Evolutionary conservation across 1,139 yeast species (phyloP).

Genomic region (Geotrichum australiense): DNA sequence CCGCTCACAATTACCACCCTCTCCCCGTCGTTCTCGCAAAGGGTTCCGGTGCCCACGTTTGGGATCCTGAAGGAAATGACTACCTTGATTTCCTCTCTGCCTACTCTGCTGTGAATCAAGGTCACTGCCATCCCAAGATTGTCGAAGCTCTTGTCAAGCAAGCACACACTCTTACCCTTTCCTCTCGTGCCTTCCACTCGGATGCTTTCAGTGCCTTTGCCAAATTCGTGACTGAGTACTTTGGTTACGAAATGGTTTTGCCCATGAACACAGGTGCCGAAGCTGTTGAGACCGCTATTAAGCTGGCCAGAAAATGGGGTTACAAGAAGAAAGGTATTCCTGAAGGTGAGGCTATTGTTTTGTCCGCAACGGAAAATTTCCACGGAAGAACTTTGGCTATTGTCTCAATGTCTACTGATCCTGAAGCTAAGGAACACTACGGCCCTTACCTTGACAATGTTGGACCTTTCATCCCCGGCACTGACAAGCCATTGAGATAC

Average conservation of each 20-base stretch:
- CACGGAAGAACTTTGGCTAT: conserved; percentile 96
- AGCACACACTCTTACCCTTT: conserved; percentile 74
- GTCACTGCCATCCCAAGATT: conserved; percentile 95
- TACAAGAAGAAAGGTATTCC: conserved; percentile 82
- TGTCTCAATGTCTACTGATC: conserved; percentile 93
- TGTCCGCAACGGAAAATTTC: conserved; percentile 84
- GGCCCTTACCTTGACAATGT: conserved; percentile 87
- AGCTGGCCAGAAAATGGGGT: conserved; percentile 97
- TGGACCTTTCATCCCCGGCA: conserved; percentile 68
- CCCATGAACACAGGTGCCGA: conserved; percentile 99
- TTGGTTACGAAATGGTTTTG: conserved; percentile 84
- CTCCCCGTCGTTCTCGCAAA: conserved; percentile 86
- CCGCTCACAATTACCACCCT: conserved; percentile 97
- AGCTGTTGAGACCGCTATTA: conserved; percentile 94
- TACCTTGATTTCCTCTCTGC: conserved; percentile 80
- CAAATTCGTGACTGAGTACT: conserved; percentile 80
- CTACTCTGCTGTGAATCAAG: conserved; percentile 96
- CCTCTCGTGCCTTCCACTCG: conserved; percentile 88
- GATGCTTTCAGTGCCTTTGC: conserved; percentile 86
- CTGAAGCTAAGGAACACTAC: conserved; percentile 80
- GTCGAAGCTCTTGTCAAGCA: conserved; percentile 79
- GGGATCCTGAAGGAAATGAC: conserved; percentile 88
- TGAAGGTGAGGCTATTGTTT: conserved; percentile 73
- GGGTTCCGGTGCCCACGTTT: conserved; percentile 87
- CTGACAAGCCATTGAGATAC: conserved; percentile 34